Conservation (phyloP, 257 asterid species). For the Scutellaria baicalensis region DNA sequence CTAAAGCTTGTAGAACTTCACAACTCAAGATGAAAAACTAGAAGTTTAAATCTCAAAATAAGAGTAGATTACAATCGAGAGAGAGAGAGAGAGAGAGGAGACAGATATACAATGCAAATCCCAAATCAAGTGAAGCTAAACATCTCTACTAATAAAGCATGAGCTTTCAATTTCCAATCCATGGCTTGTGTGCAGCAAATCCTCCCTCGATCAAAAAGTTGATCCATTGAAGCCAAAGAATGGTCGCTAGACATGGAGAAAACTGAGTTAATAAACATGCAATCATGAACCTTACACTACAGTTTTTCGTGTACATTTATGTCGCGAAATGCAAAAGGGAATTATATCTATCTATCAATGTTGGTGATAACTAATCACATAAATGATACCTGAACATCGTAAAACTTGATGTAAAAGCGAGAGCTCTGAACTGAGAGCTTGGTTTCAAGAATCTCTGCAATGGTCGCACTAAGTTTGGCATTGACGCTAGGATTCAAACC, state of each 20-base stretch:
- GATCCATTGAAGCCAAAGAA: conserved; percentile 88
- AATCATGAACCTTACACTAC: not conserved
- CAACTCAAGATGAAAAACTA: too few relatives aligned
- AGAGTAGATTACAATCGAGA: not conserved
- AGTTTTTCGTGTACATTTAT: not conserved
- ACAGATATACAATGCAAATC: not conserved
- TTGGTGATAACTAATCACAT: too few relatives aligned
- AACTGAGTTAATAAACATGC: not conserved
- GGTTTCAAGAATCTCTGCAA: conserved; percentile 83
- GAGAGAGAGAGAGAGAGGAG: not conserved
- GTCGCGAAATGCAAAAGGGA: too few relatives aligned
- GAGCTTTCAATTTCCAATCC: not conserved
- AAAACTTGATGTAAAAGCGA: conserved; percentile 80
- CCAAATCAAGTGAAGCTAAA: not conserved
- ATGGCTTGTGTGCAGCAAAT: not conserved
- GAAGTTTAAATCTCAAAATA: too few relatives aligned
- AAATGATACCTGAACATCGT: conserved; percentile 63
- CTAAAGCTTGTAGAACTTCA: too few relatives aligned
- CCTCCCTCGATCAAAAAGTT: conserved; percentile 41
- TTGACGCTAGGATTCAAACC: conserved; percentile 68
- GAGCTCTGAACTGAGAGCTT: conserved; percentile 61
- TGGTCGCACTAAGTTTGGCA: conserved; percentile 72
- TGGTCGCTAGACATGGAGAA: conserved; percentile 36
- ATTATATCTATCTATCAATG: not conserved
- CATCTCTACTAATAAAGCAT: not conserved